Evolutionary conservation across 2,329 filamentous ascomycete species (phyloP).

Genomic region (Didymella pomorum): DNA sequence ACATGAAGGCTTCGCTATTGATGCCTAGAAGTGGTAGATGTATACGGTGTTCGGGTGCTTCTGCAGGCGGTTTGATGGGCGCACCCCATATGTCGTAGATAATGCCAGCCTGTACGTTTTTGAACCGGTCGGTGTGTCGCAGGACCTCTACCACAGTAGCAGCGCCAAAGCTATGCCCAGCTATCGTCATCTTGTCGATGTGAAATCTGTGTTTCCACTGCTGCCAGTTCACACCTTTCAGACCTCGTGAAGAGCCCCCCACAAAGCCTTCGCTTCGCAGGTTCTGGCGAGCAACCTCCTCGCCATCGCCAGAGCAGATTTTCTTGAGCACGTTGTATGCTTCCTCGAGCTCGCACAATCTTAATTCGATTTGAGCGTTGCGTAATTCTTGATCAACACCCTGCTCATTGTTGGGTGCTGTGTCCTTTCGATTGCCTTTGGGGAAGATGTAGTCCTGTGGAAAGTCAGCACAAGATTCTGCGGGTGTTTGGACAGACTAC

Average conservation of each 20-base stretch:
- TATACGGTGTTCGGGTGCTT: constrained; percentile 57
- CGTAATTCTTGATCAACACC: constrained; percentile 69
- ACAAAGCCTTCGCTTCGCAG: constrained; percentile 65
- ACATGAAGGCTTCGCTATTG: constrained; percentile 74
- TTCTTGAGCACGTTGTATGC: constrained; percentile 64
- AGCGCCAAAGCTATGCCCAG: constrained; percentile 73
- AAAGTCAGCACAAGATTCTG: constrained; percentile 17
- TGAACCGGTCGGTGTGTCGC: constrained; percentile 62
- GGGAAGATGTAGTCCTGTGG: constrained; percentile 68
- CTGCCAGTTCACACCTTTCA: constrained; percentile 65
- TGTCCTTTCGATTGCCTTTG: constrained; percentile 59
- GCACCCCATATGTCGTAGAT: constrained; percentile 73
- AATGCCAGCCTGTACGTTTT: constrained; percentile 69
- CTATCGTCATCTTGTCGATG: constrained; percentile 65
- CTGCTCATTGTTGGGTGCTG: constrained; percentile 62
- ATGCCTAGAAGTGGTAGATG: constrained; percentile 67
- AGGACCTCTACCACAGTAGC: constrained; percentile 69
- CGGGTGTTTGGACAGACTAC: constrained; percentile 5
- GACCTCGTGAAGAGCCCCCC: constrained; percentile 66
- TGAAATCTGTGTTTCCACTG: constrained; percentile 66
- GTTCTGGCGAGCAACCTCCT: constrained; percentile 61
- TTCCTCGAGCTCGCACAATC: constrained; percentile 71
- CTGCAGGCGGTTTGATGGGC: constrained; percentile 53
- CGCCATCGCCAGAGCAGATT: constrained; percentile 64
- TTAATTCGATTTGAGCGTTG: constrained; percentile 68